Percentiles rank a stretch among this genome's conserved stretches.
Conservation (phyloP, 2,329 filamentous ascomycete genomes). For the Fusarium sacchari region DNA sequence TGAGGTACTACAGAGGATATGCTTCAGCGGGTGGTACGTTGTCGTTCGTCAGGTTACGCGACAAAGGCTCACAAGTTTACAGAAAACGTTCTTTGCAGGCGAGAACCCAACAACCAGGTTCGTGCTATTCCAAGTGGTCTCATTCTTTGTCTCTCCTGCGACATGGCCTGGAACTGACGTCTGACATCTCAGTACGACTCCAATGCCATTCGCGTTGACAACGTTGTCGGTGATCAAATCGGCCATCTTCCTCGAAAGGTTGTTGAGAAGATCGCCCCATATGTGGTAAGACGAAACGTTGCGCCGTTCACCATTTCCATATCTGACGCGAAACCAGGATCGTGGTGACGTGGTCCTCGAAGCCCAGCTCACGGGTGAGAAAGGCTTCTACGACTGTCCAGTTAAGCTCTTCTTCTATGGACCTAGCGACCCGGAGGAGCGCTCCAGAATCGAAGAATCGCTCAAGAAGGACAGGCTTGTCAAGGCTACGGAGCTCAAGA, state of each 20-base stretch:
- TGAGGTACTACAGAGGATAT: constrained; percentile 69
- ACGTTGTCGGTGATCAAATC: constrained; percentile 79
- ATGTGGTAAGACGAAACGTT: constrained; percentile 63
- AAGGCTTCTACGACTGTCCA: constrained; percentile 76
- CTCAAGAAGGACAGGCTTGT: constrained; percentile 75
- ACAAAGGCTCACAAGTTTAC: constrained; percentile 11
- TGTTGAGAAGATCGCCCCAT: constrained; percentile 77
- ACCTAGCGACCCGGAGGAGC: constrained; percentile 63
- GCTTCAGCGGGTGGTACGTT: constrained; percentile 63
- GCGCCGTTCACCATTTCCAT: background rate
- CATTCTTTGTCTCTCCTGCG: background rate
- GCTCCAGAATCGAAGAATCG: constrained; percentile 64
- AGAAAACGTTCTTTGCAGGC: constrained; percentile 67
- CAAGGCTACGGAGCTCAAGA: constrained; percentile 64
- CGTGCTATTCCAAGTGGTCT: constrained; percentile 24
- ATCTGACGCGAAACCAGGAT: constrained; percentile 57
- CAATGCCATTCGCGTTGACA: constrained; percentile 83
- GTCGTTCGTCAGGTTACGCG: background rate
- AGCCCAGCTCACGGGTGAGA: constrained; percentile 73
- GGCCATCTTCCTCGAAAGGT: constrained; percentile 78
- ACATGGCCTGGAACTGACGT: background rate
- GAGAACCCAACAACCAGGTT: constrained; percentile 73
- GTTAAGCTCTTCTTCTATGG: constrained; percentile 76
- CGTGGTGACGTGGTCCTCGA: constrained; percentile 71
- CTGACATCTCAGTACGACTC: constrained; percentile 63